Evolutionary conservation across 2,329 filamentous ascomycete species (phyloP).

Genomic region (Mycosphaerella sp.): DNA sequence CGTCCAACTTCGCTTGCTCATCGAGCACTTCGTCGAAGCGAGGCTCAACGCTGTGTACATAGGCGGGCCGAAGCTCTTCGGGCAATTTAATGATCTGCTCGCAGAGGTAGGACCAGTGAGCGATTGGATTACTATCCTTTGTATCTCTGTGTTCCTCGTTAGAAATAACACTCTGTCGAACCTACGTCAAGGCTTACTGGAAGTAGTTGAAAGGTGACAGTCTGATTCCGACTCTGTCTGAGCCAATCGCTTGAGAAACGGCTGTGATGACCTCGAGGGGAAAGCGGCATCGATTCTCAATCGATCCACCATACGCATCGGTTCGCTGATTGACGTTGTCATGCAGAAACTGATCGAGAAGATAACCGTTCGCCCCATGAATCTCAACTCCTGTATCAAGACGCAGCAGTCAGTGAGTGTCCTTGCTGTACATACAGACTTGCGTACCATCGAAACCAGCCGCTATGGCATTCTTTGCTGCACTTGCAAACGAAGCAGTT

Average conservation of each 20-base stretch:
- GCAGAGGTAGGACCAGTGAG: conserved; percentile 56
- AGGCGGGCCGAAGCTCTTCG: conserved; percentile 49
- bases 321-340: conserved; percentile 49
- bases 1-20: conserved; percentile 25
- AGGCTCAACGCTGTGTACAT: conserved; percentile 55
- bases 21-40: conserved; percentile 41
- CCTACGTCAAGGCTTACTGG: conserved; percentile 38
- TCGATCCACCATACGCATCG: conserved; percentile 40
- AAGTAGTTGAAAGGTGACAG: conserved; percentile 57
- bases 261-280: conserved; percentile 48
- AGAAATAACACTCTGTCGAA: not conserved
- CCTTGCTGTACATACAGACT: not conserved
- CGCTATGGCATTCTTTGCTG: conserved; percentile 38
- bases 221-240: conserved; percentile 50
- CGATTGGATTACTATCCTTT: conserved; percentile 53
- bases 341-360: conserved; percentile 60
- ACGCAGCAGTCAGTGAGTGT: not conserved
- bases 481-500: conserved; percentile 34
- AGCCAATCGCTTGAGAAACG: conserved; percentile 46
- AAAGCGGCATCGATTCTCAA: conserved; percentile 46
- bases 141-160: conserved; percentile 33
- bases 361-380: conserved; percentile 42
- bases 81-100: conserved; percentile 35
- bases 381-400: conserved; percentile 42
- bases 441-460: conserved; percentile 51